Evolutionary conservation across 1,284 basidiomycete genomes (phyloP).

Genomic region (Ustilago hordei): DNA sequence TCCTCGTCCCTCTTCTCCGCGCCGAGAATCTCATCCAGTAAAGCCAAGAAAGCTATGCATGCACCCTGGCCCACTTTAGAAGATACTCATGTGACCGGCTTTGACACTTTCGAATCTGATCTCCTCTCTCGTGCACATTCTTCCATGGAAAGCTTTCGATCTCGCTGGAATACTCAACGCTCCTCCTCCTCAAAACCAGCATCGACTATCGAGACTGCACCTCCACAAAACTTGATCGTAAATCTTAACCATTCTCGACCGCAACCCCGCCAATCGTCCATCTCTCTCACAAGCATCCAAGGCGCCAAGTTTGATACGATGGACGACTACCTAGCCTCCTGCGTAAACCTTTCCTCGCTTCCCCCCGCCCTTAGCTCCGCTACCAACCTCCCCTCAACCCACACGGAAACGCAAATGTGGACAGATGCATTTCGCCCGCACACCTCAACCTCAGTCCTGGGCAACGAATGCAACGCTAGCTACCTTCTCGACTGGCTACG

Average conservation of each 20-base stretch:
- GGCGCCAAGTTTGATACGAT: not conserved
- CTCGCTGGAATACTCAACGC: conserved; percentile 4
- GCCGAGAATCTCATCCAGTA: conserved; percentile 6
- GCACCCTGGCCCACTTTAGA: conserved; percentile 30
- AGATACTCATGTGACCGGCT: conserved; percentile 27
- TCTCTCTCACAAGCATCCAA: conserved; percentile 8
- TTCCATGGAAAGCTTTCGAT: conserved; percentile 19
- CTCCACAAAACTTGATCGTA: conserved; percentile 20
- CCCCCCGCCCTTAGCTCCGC: not conserved
- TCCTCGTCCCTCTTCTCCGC: conserved; percentile 44
- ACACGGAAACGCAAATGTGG: conserved; percentile 31
- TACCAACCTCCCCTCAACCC: not conserved
- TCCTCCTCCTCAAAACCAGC: not conserved
- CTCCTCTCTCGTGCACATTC: conserved; percentile 5
- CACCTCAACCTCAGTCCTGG: conserved; percentile 28
- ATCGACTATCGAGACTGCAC: not conserved
- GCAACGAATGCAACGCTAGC: conserved; percentile 40
- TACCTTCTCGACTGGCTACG: conserved; percentile 58
- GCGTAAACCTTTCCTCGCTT: conserved; percentile 13
- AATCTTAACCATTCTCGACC: conserved; percentile 20
- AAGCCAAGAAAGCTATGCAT: conserved; percentile 27
- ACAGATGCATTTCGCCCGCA: conserved; percentile 44
- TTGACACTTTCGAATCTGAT: conserved; percentile 6
- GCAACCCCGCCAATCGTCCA: not conserved
- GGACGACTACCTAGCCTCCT: conserved; percentile 20